Evolutionary conservation across 2,329 filamentous ascomycete genomes (phyloP), one percentile per base, ranked within the genome.

Genomic region (Oidium heveae): DNA sequence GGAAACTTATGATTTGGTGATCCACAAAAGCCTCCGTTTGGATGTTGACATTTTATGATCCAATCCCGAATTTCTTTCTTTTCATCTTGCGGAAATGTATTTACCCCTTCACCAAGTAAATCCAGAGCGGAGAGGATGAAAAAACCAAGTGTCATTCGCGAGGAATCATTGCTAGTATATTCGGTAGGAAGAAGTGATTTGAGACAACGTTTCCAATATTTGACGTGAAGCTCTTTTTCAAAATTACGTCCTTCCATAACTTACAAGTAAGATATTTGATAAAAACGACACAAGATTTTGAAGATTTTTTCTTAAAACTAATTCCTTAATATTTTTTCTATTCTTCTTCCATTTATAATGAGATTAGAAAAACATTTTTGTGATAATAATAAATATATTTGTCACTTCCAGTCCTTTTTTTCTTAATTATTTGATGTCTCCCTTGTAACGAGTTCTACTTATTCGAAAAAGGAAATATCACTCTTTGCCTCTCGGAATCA

Each of bases 141-240:
- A 71, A 82, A 94, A 60, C 80, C 87, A 55, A 96, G 78, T 5
- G 83, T 84, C 71, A 96, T 83, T 62, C 91, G 87, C 63, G 82
- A 89, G 61, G 86, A 86, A 70, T 98, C 91, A 66, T 84, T 91
- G 65, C 80, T 74, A 16, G 85, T 93, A 71, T 96, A 98, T 58
- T 78, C 74, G 49, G 80, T 75, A 0, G 91, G 91, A 7, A 98
- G 79, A 58, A 82, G 75, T 24, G 81, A 82, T 65, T 82, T 83
- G 59, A 91, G 75, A 66, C 89, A 95, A 65, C 88, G 81, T 60
- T 87, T 77, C 82, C 88, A 98, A 74, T 95, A 98, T 65, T 83
- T 86, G 65, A 91, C 72, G 66, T 98, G 91, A 56, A 74, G 75
- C 51, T 76, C 71, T 56, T 73, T 77, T 64, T 83, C 71, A 58